These are phyloP conservation scores for Bipolaris victoriae DNA, from an alignment of 2,329 filamentous ascomycete genomes.

Conservation along the genomic window DNA sequence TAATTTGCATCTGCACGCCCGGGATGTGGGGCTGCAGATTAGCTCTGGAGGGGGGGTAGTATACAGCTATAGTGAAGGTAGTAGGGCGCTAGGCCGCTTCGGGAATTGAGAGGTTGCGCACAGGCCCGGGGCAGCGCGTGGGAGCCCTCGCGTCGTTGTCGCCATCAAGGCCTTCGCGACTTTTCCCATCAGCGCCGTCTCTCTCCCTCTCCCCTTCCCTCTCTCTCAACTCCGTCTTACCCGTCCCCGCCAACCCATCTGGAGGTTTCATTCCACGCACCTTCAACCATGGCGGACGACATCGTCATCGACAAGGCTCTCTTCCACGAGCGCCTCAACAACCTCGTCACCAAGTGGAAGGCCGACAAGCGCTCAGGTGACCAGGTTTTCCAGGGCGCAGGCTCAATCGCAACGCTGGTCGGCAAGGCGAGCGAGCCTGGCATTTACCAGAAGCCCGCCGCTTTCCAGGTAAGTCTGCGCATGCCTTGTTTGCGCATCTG, in stretches of 20 bases:
- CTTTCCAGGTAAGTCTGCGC: slow-evolving; percentile 76
- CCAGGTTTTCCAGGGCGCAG: slow-evolving; percentile 81
- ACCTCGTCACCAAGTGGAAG: slow-evolving; percentile 92
- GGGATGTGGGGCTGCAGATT: neutral
- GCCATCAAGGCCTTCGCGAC: slow-evolving; percentile 26
- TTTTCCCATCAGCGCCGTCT: slow-evolving; percentile 29
- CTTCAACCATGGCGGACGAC: slow-evolving; percentile 64
- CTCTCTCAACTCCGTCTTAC: slow-evolving; percentile 7
- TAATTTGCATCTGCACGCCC: neutral
- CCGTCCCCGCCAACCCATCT: slow-evolving; percentile 19
- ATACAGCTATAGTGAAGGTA: neutral
- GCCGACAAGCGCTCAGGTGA: slow-evolving; percentile 89
- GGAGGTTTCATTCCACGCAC: slow-evolving; percentile 24
- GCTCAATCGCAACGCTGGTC: slow-evolving; percentile 87
- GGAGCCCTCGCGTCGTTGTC: slow-evolving; percentile 28
- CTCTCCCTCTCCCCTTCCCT: slow-evolving; percentile 16
- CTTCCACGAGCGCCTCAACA: slow-evolving; percentile 91
- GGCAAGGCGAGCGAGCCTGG: slow-evolving; percentile 85
- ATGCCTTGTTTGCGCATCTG: neutral
- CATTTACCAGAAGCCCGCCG: slow-evolving; percentile 93
- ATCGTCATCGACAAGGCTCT: slow-evolving; percentile 93
- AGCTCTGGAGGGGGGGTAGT: neutral
- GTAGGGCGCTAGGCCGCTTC: slow-evolving; percentile 1
- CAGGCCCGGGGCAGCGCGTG: slow-evolving; percentile 22
- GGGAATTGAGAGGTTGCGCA: slow-evolving; percentile 15